phyloP scores from a whole-genome alignment of 305 asterid species.

The Fraxinus nigra region DNA sequence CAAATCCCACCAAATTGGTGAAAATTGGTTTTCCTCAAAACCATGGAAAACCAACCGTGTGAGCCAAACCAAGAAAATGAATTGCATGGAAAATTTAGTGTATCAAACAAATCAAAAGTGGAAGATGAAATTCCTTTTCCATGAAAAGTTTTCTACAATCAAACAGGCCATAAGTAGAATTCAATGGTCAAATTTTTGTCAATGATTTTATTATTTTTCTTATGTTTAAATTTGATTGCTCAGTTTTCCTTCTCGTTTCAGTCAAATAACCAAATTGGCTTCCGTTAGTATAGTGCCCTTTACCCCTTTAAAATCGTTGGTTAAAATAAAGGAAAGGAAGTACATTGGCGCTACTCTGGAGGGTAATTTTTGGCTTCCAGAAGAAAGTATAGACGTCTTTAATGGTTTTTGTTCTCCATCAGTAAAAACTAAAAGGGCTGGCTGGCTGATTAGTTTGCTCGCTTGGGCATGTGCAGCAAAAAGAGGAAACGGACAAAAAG shows the following conservation, averaged over 20 bases:
- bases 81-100: no score
- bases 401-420: neutral
- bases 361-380: neutral
- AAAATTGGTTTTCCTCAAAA: no score
- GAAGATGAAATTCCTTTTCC: no score
- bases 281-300: neutral
- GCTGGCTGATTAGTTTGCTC: neutral
- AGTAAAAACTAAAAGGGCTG: neutral
- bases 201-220: no score
- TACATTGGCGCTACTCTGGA: neutral
- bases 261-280: neutral
- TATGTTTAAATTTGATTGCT: neutral
- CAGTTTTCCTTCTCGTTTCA: neutral
- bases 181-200: neutral
- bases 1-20: no score
- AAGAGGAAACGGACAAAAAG: neutral
- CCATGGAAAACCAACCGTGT: no score
- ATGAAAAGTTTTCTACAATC: no score
- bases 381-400: neutral
- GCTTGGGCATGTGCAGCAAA: neutral
- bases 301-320: neutral
- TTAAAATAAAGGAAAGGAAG: neutral
- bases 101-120: no score
- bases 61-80: no score
- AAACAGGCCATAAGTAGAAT: no score